Base-by-base conservation (phyloP, 306 rosid species). In the Nissolia schottii region DNA sequence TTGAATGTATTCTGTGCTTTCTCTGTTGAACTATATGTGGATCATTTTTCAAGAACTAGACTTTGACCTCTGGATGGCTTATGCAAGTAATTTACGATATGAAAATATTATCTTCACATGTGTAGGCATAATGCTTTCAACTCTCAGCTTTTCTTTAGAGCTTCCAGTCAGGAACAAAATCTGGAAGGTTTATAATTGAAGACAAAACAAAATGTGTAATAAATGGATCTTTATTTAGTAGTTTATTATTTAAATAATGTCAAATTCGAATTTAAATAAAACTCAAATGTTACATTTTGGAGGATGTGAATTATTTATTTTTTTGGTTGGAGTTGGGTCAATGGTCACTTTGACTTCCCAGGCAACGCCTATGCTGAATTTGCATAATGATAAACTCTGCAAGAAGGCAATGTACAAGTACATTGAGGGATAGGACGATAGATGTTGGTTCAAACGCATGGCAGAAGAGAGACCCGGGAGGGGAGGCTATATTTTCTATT, bases 11-110 rank as follows among this genome's bases (percentile, higher is more conserved):
- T 62, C 8, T 22, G 25, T 73, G 31, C 2, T 73, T 20, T 59
- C 48, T 14, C 54, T 61, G 54, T 34, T 73, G 50, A 31, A 46
- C 27, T 61, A 49, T 59, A 49, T 59, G 57, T 61, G 40, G 18
- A 23, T 73, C 25, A 61, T 73, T 61, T 73, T 34, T 48, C 53
- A 32, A 25, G 23, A 57, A 57, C 38, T 62, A 37, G 22, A 50
- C 53, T 65, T 72, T 46, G 38, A 73, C 46, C 27, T 60, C 13
- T 60, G 50, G 59, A 46, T 20, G 37, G 24, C 38, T 7, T 35
- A 49, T 32, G 29, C 54, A n/a, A 23, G 31, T 37, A 28, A 35
- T 56, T 32, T 41, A 9, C 35, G 31, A 13, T 18, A 24, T 58
- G 22, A 34, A 45, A 63, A 49, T n/a, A 53, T 71, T 54, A 37